Evolutionary conservation across 2,329 filamentous ascomycete species (phyloP).

Genomic region (Phaeosphaeriaceae sp.): DNA sequence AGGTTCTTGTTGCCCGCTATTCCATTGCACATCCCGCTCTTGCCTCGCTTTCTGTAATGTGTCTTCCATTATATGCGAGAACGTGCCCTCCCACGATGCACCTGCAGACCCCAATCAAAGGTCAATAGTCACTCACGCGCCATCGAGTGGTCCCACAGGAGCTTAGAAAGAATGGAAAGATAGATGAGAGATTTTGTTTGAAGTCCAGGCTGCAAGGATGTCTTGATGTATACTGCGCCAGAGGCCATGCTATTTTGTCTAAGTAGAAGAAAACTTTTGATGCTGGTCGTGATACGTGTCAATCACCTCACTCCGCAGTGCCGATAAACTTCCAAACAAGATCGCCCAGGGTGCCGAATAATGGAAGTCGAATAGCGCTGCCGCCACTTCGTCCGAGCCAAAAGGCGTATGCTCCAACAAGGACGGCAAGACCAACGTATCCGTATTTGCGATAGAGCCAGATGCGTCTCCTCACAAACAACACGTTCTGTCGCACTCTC

Average conservation of each 20-base stretch:
- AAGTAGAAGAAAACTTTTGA: background rate
- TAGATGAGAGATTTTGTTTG: background rate
- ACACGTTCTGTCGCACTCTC: conserved; percentile 49
- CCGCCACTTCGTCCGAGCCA: conserved; percentile 39
- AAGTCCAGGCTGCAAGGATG: background rate
- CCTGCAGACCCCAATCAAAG: too few relatives aligned
- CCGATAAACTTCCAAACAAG: conserved; percentile 24
- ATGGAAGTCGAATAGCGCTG: conserved; percentile 9
- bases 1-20: too few relatives aligned
- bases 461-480: conserved; percentile 49
- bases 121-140: too few relatives aligned
- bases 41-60: background rate
- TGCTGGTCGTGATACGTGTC: background rate
- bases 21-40: too few relatives aligned
- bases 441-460: conserved; percentile 73
- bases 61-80: background rate
- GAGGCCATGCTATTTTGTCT: conserved; percentile 10
- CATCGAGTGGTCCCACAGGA: too few relatives aligned
- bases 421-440: conserved; percentile 61
- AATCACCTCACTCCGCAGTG: conserved; percentile 1
- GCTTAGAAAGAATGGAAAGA: background rate
- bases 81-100: too few relatives aligned
- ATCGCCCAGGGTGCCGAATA: conserved; percentile 23
- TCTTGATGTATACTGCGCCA: background rate
- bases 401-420: conserved; percentile 43